Conservation (phyloP, 106 monocot genomes). For the Acorus calamus region DNA sequence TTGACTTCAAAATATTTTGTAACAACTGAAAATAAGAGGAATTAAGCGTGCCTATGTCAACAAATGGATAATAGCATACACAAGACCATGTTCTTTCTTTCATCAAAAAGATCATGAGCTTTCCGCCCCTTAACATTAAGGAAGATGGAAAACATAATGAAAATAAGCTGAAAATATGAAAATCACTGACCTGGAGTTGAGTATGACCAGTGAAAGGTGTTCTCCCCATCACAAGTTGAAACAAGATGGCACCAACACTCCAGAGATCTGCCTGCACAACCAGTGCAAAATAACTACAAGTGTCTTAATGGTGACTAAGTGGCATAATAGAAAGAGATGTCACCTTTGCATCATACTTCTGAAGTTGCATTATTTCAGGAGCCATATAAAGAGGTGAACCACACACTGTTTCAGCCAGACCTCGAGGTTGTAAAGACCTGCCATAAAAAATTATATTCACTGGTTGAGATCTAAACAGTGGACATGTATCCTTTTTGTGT, state of each 20-base stretch:
- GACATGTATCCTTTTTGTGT: too few species aligned
- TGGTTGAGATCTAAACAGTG: too few species aligned
- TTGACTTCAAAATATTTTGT: slow-evolving; percentile 75
- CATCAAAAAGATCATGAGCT: too few species aligned
- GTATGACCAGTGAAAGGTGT: slow-evolving; percentile 80
- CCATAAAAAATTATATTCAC: not conserved
- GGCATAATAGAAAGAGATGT: not conserved
- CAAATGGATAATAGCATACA: slow-evolving; percentile 11
- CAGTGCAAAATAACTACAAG: not conserved
- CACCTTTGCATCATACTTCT: slow-evolving; percentile 99
- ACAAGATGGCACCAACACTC: slow-evolving; percentile 76
- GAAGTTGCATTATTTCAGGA: slow-evolving; percentile 92
- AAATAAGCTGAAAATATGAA: not conserved
- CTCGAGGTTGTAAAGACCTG: slow-evolving; percentile 73
- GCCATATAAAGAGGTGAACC: slow-evolving; percentile 99
- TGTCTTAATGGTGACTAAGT: not conserved
- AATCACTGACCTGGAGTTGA: slow-evolving; percentile 66
- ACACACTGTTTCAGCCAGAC: slow-evolving; percentile 87
- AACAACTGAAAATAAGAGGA: slow-evolving; percentile 37
- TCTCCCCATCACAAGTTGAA: slow-evolving; percentile 67
- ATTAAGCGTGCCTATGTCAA: not conserved
- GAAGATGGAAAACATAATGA: not conserved
- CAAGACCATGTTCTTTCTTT: too few species aligned
- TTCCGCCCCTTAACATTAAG: too few species aligned
- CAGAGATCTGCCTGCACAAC: slow-evolving; percentile 73